phyloP scores from a whole-genome alignment of 2,329 filamentous ascomycete species.

The Thielaviopsis punctulata region DNA sequence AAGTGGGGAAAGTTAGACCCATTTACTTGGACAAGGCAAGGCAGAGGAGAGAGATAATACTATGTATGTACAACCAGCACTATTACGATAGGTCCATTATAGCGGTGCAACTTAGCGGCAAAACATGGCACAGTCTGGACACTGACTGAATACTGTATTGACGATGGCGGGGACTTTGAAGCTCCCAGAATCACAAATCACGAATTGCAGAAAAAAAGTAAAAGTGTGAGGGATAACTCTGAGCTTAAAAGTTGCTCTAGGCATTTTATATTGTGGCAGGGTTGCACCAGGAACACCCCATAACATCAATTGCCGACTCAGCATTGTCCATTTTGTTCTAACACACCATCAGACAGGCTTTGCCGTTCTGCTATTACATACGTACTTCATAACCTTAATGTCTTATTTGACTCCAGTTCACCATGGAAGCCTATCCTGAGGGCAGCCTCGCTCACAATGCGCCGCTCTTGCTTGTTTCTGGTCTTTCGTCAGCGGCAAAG shows the following conservation, averaged over 20 bases:
- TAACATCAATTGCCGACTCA: not conserved
- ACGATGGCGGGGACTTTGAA: not conserved
- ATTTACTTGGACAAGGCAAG: no score
- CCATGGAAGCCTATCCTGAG: slow-evolving; percentile 63
- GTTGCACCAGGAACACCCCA: not conserved
- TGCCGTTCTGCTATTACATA: not conserved
- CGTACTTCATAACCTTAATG: not conserved
- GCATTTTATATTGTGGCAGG: not conserved
- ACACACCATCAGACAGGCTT: not conserved
- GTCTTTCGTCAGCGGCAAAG: slow-evolving; percentile 29
- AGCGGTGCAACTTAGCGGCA: not conserved
- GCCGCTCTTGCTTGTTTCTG: slow-evolving; percentile 68
- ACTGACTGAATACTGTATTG: not conserved
- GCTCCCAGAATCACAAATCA: not conserved
- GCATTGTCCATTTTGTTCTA: not conserved
- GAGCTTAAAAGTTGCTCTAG: no score
- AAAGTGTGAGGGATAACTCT: not conserved
- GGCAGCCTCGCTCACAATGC: slow-evolving; percentile 78
- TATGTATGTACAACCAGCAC: no score
- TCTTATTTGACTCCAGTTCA: slow-evolving; percentile 2
- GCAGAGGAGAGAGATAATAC: no score
- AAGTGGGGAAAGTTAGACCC: no score
- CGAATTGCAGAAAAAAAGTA: not conserved
- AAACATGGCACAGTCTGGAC: not conserved
- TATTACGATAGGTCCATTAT: no score